Conservation (phyloP, 495 filamentous ascomycete genomes). For the Filosporella fistucella region DNA sequence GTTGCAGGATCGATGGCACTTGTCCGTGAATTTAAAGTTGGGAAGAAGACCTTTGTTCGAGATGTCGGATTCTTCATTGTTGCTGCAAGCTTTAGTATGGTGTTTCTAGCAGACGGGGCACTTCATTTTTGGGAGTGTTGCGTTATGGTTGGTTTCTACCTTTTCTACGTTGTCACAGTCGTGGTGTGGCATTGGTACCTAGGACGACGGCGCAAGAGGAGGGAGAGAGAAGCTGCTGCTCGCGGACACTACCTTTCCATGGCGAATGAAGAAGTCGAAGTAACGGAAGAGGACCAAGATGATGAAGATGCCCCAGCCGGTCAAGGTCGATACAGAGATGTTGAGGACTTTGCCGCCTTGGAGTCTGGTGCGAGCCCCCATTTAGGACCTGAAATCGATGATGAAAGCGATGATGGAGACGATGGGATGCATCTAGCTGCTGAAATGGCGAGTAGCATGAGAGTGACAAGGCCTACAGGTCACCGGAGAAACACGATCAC, state of each 20-base stretch:
- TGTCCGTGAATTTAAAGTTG: slow-evolving; percentile 87
- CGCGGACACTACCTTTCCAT: slow-evolving; percentile 68
- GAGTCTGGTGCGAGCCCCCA: slow-evolving; percentile 44
- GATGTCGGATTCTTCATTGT: slow-evolving; percentile 93
- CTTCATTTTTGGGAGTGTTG: slow-evolving; percentile 85
- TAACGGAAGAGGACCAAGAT: slow-evolving; percentile 66
- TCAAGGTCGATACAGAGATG: slow-evolving; percentile 26
- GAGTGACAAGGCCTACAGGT: slow-evolving; percentile 67
- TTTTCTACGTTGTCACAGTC: slow-evolving; percentile 86
- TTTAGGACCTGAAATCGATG: background rate
- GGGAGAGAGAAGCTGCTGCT: slow-evolving; percentile 62
- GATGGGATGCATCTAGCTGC: slow-evolving; percentile 66
- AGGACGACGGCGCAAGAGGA: slow-evolving; percentile 50
- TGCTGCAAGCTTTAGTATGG: slow-evolving; percentile 82
- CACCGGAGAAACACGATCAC: slow-evolving; percentile 70
- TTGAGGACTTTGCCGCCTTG: slow-evolving; percentile 67
- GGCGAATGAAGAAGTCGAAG: slow-evolving; percentile 65
- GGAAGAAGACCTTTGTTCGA: slow-evolving; percentile 80
- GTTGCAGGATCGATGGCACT: slow-evolving; percentile 98
- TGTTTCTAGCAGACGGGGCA: slow-evolving; percentile 79
- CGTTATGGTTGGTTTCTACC: slow-evolving; percentile 86
- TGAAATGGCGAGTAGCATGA: slow-evolving; percentile 91
- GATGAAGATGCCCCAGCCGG: slow-evolving; percentile 47
- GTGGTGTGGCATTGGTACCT: slow-evolving; percentile 91
- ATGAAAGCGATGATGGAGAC: slow-evolving; percentile 60